Percentiles rank a stretch among this genome's conserved stretches.
These are phyloP conservation scores for Yamadazyma olivae DNA, from an alignment of 805 yeast genomes.

Conservation along the genomic window DNA sequence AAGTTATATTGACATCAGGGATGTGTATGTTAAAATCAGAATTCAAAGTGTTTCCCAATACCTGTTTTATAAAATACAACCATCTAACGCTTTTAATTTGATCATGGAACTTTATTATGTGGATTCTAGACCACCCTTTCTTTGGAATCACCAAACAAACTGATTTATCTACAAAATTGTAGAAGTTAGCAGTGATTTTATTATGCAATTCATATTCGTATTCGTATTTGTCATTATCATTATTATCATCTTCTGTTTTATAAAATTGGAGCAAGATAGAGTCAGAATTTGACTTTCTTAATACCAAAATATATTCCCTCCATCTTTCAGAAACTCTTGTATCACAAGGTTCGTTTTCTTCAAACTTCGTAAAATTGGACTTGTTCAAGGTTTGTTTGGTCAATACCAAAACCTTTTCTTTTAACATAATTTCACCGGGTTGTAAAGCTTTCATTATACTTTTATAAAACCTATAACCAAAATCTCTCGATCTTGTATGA, in stretches of 20 bases:
- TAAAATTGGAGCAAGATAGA: slow-evolving; percentile 60
- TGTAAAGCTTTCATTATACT: slow-evolving; percentile 28
- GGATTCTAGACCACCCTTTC: slow-evolving; percentile 25
- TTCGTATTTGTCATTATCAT: slow-evolving; percentile 18
- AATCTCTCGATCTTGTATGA: slow-evolving; percentile 12
- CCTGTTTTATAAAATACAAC: slow-evolving; percentile 54
- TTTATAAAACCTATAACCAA: slow-evolving; percentile 18
- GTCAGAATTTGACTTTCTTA: slow-evolving; percentile 54
- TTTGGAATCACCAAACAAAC: slow-evolving; percentile 42
- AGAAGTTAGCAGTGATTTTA: slow-evolving; percentile 44
- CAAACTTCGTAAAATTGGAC: slow-evolving; percentile 19
- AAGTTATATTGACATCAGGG: slow-evolving; percentile 42
- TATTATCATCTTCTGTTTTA: slow-evolving; percentile 32
- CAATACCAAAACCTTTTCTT: slow-evolving; percentile 68
- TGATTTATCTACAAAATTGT: slow-evolving; percentile 69
- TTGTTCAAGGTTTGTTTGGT: slow-evolving; percentile 36
- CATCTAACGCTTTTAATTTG: slow-evolving; percentile 56
- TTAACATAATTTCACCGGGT: slow-evolving; percentile 61
- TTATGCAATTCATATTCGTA: slow-evolving; percentile 16
- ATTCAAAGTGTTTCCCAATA: slow-evolving; percentile 36
- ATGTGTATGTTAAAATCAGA: slow-evolving; percentile 34
- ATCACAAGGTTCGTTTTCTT: slow-evolving; percentile 50
- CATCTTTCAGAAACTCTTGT: slow-evolving; percentile 67
- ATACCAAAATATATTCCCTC: slow-evolving; percentile 75
- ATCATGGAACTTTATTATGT: slow-evolving; percentile 55